phyloP scores from a whole-genome alignment of 225 moss, liverwort and hornwort genomes.

The Bryum argenteum region DNA sequence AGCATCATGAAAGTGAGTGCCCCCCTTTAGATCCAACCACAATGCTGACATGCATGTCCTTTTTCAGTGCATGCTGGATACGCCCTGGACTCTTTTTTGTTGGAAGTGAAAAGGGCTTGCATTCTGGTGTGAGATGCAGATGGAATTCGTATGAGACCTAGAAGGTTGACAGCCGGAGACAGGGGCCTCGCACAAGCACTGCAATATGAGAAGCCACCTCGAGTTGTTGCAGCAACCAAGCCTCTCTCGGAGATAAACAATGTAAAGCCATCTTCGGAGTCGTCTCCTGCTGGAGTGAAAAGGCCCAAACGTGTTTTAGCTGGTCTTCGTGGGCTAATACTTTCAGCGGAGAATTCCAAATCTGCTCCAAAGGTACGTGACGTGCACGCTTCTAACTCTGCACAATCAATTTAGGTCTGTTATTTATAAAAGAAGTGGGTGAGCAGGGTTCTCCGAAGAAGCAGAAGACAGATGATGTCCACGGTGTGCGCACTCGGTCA shows the following conservation, averaged over 20 bases:
- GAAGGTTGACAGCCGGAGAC: slow-evolving; percentile 47
- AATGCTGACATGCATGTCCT: slow-evolving; percentile 9
- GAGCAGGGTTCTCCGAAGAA: slow-evolving; percentile 31
- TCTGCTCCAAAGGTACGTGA: slow-evolving; percentile 30
- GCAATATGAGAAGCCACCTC: slow-evolving; percentile 38
- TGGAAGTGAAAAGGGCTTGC: slow-evolving; percentile 1
- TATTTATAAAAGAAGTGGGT: neutral
- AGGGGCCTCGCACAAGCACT: slow-evolving; percentile 47
- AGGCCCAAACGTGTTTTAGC: slow-evolving; percentile 45
- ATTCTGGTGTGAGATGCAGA: slow-evolving; percentile 18
- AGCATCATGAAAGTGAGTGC: slow-evolving; percentile 38
- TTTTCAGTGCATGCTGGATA: neutral
- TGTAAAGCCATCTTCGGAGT: slow-evolving; percentile 25
- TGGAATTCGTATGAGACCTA: slow-evolving; percentile 32
- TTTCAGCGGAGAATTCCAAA: slow-evolving; percentile 39
- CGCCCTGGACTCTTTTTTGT: too few relatives aligned
- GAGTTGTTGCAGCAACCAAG: slow-evolving; percentile 22
- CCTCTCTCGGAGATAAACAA: slow-evolving; percentile 36
- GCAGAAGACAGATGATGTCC: slow-evolving; percentile 23
- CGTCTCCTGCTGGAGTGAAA: slow-evolving; percentile 35
- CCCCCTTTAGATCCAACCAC: too few relatives aligned
- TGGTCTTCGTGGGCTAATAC: slow-evolving; percentile 39
- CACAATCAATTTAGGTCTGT: neutral
- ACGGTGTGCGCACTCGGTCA: slow-evolving; percentile 29
- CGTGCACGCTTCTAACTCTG: slow-evolving; percentile 1